Conservation (phyloP, 2,329 filamentous ascomycete species). For the Hansfordia pulvinata region DNA sequence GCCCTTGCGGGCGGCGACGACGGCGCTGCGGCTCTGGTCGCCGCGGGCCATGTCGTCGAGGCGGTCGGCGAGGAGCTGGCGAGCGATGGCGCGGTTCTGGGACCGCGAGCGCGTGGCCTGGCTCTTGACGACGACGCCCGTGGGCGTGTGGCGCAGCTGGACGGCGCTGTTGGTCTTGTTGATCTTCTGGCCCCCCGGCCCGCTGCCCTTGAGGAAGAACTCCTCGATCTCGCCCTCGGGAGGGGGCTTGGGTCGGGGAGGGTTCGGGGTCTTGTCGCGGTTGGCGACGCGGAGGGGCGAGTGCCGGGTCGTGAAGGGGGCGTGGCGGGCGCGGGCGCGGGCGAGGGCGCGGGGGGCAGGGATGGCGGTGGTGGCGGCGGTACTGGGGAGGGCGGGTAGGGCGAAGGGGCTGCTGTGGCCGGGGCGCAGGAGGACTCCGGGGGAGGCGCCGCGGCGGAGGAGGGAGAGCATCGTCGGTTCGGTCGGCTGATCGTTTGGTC, state of each 20-base stretch:
- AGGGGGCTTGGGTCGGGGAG: conserved; percentile 59
- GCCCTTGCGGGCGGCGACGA: conserved; percentile 49
- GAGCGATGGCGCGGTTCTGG: conserved; percentile 79
- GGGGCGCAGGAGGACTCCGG: no score
- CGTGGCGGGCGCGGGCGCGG: conserved; percentile 1
- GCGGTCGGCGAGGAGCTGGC: conserved; percentile 60
- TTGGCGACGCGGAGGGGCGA: conserved; percentile 22
- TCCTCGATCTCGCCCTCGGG: conserved; percentile 72
- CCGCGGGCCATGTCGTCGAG: conserved; percentile 64
- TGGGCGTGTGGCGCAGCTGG: conserved; percentile 80
- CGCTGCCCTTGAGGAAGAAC: conserved; percentile 77
- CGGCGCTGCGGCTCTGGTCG: conserved; percentile 47
- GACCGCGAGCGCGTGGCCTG: conserved; percentile 79
- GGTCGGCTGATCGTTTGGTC: no score
- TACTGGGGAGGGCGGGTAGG: background rate
- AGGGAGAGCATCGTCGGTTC: no score
- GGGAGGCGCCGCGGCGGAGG: no score
- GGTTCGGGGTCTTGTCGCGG: conserved; percentile 45
- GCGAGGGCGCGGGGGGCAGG: no score
- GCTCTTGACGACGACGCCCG: conserved; percentile 85
- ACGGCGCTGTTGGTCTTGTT: conserved; percentile 97
- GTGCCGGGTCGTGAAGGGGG: conserved; percentile 18
- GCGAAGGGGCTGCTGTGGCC: conserved; percentile 2
- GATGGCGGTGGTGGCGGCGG: no score
- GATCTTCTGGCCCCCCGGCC: conserved; percentile 93